Evolutionary conservation across 768 basidiomycete genomes (phyloP), one percentile per base, ranked within the genome.

Genomic region (Calocera cornea): DNA sequence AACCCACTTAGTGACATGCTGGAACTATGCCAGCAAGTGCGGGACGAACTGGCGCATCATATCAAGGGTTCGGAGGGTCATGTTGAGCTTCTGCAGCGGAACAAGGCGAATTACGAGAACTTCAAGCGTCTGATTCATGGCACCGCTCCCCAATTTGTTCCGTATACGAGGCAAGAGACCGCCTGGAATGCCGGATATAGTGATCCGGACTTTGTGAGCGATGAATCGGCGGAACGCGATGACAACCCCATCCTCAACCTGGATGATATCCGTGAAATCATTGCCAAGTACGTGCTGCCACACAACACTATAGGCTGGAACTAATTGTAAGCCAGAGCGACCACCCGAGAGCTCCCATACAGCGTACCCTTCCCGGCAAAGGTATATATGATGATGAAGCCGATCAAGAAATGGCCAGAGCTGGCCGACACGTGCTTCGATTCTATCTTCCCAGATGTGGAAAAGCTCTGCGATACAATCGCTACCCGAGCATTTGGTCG

Each of bases 301-400:
- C 47, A 34, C 29, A 38, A 17, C 64, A 60, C 19, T 40, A 17
- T 1, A 27, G 5, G 47, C 17, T 64, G 40, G 24, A 34, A 2
- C 65, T 41, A 2, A 31, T n/a, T 36, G 3, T 38, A 38, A 5
- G 5, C 7, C 66, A 80, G 79, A 22, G 77, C 75, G 10, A 75
- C 77, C 33, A 77, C 77, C 1, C 72, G 78, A 36, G 80, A 81
- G 65, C 71, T 79, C 0, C 79, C 79, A 8, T 72, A 75, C 22
- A 79, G 79, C 68, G 74, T 78, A 2, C 80, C 79, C 0, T 80
- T 76, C 66, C 71, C 71, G 1, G 76, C 77, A 0, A 80, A 80
- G 47, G 73, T 73, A 19, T 66, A 71, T 1, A 72, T 79, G 3
- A 80, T 83, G 38, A 68, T 69, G 2, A 63, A 69, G 14, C 78